Evolutionary conservation across 208 protist genomes (phyloP).

Genomic region (Naegleria lovaniensis): DNA sequence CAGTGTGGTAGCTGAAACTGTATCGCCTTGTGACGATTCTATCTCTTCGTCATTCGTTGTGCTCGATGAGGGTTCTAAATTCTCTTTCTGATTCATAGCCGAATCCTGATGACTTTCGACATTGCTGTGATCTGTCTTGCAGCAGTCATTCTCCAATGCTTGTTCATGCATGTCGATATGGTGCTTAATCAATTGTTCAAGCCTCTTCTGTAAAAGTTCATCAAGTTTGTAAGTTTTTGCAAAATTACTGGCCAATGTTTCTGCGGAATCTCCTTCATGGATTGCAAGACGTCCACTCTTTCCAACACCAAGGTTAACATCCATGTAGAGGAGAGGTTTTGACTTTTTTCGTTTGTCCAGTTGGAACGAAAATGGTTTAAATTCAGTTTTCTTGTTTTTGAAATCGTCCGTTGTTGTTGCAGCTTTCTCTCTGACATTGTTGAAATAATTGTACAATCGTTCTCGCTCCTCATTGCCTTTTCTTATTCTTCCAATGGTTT

Average conservation of each 20-base stretch:
- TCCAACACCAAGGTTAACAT: constrained; percentile 50
- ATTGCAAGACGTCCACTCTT: constrained; percentile 50
- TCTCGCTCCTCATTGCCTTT: not conserved
- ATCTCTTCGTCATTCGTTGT: no score
- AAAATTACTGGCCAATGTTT: constrained; percentile 46
- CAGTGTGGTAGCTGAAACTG: no score
- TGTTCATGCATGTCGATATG: not conserved
- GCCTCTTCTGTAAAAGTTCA: constrained; percentile 5
- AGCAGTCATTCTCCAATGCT: no score
- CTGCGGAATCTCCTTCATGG: constrained; percentile 45
- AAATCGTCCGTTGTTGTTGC: not conserved
- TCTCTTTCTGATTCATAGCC: no score
- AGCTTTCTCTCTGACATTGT: not conserved
- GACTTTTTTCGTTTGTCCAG: constrained; percentile 26
- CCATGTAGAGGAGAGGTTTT: constrained; percentile 49
- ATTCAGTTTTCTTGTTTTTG: constrained; percentile 31
- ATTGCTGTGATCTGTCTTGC: no score
- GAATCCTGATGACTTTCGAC: no score
- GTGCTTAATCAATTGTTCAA: not conserved
- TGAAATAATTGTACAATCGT: not conserved
- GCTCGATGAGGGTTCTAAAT: no score
- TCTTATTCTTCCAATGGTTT: not conserved
- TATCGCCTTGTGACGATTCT: no score
- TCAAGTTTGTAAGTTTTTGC: constrained; percentile 42
- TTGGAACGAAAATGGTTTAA: constrained; percentile 42